Percentiles rank a stretch among this genome's conserved stretches.
These are phyloP conservation scores for Gastrolobium bilobum DNA, from an alignment of 306 rosid species.

Conservation along the genomic window DNA sequence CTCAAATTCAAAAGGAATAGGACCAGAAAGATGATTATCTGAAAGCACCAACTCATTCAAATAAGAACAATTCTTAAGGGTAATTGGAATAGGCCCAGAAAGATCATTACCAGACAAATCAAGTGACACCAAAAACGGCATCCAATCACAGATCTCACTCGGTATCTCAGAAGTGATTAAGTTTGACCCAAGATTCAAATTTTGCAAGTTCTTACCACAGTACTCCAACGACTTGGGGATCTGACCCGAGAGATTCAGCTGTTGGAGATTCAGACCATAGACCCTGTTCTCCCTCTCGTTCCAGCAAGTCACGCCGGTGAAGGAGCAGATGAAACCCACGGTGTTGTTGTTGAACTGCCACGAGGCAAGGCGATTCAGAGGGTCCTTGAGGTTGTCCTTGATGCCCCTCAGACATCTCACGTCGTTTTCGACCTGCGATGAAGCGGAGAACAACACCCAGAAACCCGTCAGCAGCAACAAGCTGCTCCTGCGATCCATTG, in stretches of 20 bases:
- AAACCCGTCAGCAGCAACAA: slow-evolving; percentile 33
- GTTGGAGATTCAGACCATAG: slow-evolving; percentile 58
- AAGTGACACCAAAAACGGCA: slow-evolving; percentile 68
- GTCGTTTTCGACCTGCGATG: slow-evolving; percentile 58
- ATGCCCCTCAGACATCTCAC: slow-evolving; percentile 71
- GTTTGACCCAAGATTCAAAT: slow-evolving; percentile 75
- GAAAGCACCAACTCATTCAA: slow-evolving; percentile 66
- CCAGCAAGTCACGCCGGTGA: slow-evolving; percentile 81
- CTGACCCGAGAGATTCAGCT: slow-evolving; percentile 65
- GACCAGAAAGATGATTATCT: slow-evolving; percentile 68
- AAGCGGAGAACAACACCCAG: slow-evolving; percentile 15
- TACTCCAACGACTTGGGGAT: slow-evolving; percentile 66
- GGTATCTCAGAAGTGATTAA: slow-evolving; percentile 67
- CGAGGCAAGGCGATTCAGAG: slow-evolving; percentile 40
- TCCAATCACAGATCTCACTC: slow-evolving; percentile 70
- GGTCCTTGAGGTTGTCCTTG: slow-evolving; percentile 51
- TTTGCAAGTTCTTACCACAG: slow-evolving; percentile 70
- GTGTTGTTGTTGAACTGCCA: slow-evolving; percentile 81
- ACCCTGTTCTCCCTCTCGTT: slow-evolving; percentile 80
- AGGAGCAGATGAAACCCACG: slow-evolving; percentile 69
- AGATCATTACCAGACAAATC: slow-evolving; percentile 73
- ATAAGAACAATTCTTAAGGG: slow-evolving; percentile 65
- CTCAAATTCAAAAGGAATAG: slow-evolving; percentile 72
- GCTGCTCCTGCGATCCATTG: slow-evolving; percentile 19
- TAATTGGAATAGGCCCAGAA: slow-evolving; percentile 66